These are phyloP conservation scores for Trichoderma afroharzianum DNA, from an alignment of 2,329 filamentous ascomycete genomes.

Conservation along the genomic window DNA sequence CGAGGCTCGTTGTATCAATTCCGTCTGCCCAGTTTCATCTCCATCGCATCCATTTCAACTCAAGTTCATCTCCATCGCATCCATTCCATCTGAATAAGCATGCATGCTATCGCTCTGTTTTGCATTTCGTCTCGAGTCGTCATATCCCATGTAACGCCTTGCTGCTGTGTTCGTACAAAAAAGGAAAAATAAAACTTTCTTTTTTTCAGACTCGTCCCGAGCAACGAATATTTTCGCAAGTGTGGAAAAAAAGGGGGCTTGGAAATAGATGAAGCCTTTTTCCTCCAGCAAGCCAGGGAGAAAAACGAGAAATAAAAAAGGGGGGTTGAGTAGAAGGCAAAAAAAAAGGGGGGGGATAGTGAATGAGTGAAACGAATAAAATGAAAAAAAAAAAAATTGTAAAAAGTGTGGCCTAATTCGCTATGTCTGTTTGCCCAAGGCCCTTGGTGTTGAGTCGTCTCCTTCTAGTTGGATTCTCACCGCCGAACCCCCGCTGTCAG, in stretches of 20 bases:
- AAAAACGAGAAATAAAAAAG: neutral
- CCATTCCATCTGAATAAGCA: neutral
- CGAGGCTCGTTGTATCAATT: neutral
- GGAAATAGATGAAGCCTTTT: neutral
- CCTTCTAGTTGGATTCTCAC: constrained; percentile 19
- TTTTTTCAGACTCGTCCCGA: neutral
- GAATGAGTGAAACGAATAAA: neutral
- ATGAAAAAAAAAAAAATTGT: neutral
- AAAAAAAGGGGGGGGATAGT: neutral
- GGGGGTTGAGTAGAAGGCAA: neutral
- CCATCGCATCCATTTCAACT: neutral
- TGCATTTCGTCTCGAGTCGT: constrained; percentile 6
- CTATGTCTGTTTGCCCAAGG: constrained; percentile 26
- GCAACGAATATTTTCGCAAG: constrained; percentile 10
- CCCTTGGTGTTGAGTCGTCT: constrained; percentile 42
- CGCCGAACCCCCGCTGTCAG: neutral
- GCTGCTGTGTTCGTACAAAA: constrained; percentile 18
- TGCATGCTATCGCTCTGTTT: constrained; percentile 10
- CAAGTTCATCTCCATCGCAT: neutral
- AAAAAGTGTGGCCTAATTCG: neutral
- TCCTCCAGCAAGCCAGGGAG: neutral
- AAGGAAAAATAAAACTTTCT: neutral
- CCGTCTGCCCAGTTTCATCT: neutral
- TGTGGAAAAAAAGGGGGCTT: neutral
- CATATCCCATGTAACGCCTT: constrained; percentile 18